A percentile compares a stretch with the other conserved stretches of the same genome.
phyloP scores from a whole-genome alignment of 2,329 filamentous ascomycete species.

The Diaporthe aspalathi region DNA sequence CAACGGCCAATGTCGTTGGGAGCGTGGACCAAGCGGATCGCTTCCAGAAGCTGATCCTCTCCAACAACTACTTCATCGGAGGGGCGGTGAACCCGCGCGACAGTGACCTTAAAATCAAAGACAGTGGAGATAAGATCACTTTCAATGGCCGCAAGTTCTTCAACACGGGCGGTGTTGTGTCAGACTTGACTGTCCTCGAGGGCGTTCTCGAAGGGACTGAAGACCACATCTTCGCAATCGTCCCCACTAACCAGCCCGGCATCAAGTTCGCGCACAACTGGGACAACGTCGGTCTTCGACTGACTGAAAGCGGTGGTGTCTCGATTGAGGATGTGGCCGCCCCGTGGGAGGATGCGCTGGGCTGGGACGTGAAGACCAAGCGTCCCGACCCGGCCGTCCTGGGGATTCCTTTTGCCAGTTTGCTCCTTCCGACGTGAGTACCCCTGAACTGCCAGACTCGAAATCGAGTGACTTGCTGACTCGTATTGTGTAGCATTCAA shows the following conservation, averaged over 20 bases:
- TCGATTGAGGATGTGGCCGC: slow-evolving; percentile 67
- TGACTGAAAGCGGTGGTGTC: slow-evolving; percentile 73
- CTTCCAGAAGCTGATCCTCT: slow-evolving; percentile 66
- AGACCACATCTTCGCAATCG: slow-evolving; percentile 72
- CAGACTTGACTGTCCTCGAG: slow-evolving; percentile 74
- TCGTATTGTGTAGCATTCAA: slow-evolving; percentile 61
- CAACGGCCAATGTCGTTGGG: slow-evolving; percentile 70
- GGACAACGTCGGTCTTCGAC: slow-evolving; percentile 72
- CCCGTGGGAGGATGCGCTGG: slow-evolving; percentile 71
- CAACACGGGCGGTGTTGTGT: slow-evolving; percentile 75
- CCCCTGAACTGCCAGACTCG: accelerated
- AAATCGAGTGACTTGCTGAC: neutral
- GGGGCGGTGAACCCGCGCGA: slow-evolving; percentile 75
- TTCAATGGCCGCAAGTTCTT: slow-evolving; percentile 75
- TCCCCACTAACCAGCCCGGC: slow-evolving; percentile 67
- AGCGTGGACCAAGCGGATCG: slow-evolving; percentile 69
- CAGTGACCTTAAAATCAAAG: slow-evolving; percentile 67
- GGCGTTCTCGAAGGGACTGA: slow-evolving; percentile 68
- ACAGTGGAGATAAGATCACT: slow-evolving; percentile 64
- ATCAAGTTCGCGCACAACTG: slow-evolving; percentile 71
- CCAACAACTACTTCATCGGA: slow-evolving; percentile 74
- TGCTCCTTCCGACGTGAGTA: slow-evolving; percentile 69
- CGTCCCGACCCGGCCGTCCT: slow-evolving; percentile 62
- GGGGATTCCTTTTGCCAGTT: slow-evolving; percentile 63
- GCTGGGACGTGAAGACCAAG: slow-evolving; percentile 65